Evolutionary conservation across 495 filamentous ascomycete species (phyloP).

Genomic region (Penicillium malachiteum): DNA sequence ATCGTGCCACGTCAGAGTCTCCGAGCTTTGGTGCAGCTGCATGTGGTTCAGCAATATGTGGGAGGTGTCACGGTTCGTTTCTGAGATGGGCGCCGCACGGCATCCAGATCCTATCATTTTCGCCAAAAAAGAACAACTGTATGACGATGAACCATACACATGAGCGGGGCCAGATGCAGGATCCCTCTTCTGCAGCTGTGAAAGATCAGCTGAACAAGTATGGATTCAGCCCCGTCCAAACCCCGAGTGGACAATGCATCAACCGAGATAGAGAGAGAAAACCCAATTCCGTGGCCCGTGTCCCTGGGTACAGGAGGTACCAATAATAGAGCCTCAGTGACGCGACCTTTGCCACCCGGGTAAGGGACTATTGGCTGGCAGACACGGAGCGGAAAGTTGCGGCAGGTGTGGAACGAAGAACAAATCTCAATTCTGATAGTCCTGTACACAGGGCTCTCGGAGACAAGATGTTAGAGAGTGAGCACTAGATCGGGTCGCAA

Average conservation of each 20-base stretch:
- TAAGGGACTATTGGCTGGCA: conserved; percentile 27
- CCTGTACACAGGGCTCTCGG: conserved; percentile 18
- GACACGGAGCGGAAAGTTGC: conserved; percentile 23
- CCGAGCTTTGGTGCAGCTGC: conserved; percentile 48
- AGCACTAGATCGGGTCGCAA: conserved; percentile 27
- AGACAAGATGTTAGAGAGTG: conserved; percentile 7
- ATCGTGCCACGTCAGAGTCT: conserved; percentile 51
- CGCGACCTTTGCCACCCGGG: conserved; percentile 26
- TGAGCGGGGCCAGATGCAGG: conserved; percentile 45
- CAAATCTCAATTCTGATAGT: conserved; percentile 19
- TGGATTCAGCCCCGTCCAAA: conserved; percentile 22
- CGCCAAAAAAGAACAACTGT: conserved; percentile 26
- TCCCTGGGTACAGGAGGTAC: conserved; percentile 27
- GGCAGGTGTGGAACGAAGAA: conserved; percentile 24
- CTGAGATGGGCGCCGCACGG: conserved; percentile 37
- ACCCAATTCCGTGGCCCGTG: conserved; percentile 29
- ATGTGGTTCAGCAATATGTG: conserved; percentile 42
- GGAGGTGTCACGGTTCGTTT: conserved; percentile 44
- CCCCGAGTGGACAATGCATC: conserved; percentile 11
- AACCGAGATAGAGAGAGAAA: conserved; percentile 9
- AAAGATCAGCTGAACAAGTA: conserved; percentile 51
- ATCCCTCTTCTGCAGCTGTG: conserved; percentile 45
- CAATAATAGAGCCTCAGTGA: conserved; percentile 37
- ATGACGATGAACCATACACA: conserved; percentile 42
- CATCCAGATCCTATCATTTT: conserved; percentile 41